These are phyloP conservation scores for Orbilia ellipsospora DNA, from an alignment of 2,329 filamentous ascomycete genomes.

Conservation along the genomic window DNA sequence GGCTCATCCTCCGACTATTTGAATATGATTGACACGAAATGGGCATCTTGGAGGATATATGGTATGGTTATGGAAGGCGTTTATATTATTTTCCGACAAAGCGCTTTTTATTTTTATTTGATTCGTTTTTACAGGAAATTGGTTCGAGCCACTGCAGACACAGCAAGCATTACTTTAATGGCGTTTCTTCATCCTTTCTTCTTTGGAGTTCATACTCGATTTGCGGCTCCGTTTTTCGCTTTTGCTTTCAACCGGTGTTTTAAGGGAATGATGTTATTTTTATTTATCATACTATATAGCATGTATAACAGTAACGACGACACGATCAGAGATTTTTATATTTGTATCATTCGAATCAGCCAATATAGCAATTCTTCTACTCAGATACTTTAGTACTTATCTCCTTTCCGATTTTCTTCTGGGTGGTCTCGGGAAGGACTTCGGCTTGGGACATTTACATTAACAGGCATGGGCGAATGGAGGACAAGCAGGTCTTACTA, in stretches of 20 bases:
- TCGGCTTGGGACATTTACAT: slow-evolving; percentile 15
- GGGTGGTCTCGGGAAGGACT: slow-evolving; percentile 19
- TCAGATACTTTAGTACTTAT: not conserved
- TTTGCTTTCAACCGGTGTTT: too few relatives aligned
- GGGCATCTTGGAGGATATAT: slow-evolving; percentile 5
- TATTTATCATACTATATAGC: not conserved
- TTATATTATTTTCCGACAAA: too few relatives aligned
- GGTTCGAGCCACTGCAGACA: slow-evolving; percentile 1
- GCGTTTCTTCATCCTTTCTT: slow-evolving; percentile 10
- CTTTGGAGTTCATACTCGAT: not conserved
- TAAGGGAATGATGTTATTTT: too few relatives aligned
- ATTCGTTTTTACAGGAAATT: slow-evolving; percentile 5
- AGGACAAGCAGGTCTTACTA: not conserved
- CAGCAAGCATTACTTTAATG: not conserved
- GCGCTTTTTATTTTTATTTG: slow-evolving; percentile 4
- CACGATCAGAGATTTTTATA: slow-evolving; percentile 20
- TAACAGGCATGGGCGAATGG: too few relatives aligned
- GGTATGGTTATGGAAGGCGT: not conserved
- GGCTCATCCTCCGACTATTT: slow-evolving; percentile 52
- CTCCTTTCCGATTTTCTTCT: not conserved
- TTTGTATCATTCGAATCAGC: not conserved
- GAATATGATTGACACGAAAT: not conserved
- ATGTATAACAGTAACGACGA: slow-evolving; percentile 50
- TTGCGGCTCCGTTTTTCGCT: too few relatives aligned
- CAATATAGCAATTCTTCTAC: not conserved